Base-by-base conservation (phyloP, 176 grass and related monocot genomes). In the Cocos nucifera region DNA sequence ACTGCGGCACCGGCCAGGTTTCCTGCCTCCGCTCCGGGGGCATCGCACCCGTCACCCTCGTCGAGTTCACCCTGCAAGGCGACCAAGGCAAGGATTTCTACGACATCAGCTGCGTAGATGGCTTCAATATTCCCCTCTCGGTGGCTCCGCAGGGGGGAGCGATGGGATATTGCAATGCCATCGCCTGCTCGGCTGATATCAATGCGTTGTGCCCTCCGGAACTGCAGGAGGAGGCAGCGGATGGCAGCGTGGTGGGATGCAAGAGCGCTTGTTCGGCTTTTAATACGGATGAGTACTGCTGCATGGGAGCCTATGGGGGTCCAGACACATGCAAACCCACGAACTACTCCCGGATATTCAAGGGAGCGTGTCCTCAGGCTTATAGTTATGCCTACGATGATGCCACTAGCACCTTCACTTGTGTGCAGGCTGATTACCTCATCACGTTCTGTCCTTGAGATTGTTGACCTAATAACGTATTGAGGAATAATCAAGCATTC, bases 211-310 rank as follows among this genome's bases (percentile, higher is more conserved):
- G 81, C 81, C 86, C 74, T 14, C 5, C 28, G 15, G 73, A 81
- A 74, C 71, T 89, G 52, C 73, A 59, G 21, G 2, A 24, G 28
- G 5, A 5, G 20, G 28, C 23, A 20, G 9, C 58, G 25, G n/a
- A 22, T 14, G 54, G 51, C 50, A 39, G 35, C 3, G 7, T 5
- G n/a, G 70, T 85, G 35, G 80, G 25, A 0, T 83, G 80, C 80
- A 80, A 75, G 86, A 89, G 81, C 62, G 81, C 86, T 17, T 89
- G 86, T 58, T n/a, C 81, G 62, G 86, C 74, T 9, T 81, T 89
- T 65, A 24, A 49, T 22, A 70, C 57, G 19, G 86, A 89, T 63
- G 25, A 69, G 65, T 72, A 75, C 59, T 89, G 77, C 61, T 89
- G 81, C 77, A 39, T 8, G 35, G 35, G 8, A 39, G 35, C 35